Evolutionary conservation across 1,139 yeast genomes (phyloP), one percentile per base, ranked within the genome.

Genomic region (Magnusiomyces suaveolens): DNA sequence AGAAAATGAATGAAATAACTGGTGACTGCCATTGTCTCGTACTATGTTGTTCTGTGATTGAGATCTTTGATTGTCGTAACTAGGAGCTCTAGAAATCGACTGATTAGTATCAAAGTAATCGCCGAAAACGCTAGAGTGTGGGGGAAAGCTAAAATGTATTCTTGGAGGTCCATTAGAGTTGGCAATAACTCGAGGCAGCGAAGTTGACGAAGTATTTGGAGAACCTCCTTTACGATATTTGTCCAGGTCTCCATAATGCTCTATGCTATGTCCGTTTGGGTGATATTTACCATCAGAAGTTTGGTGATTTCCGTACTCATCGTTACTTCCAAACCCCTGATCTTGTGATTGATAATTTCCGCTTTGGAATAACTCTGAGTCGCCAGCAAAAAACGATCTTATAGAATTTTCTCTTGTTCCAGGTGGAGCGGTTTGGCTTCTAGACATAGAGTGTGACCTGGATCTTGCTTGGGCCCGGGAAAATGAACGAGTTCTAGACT

Each of bases 61-160:
- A n/a, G n/a, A n/a, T n/a, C n/a, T n/a, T n/a, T 36, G 41, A 32
- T 23, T 33, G 26, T 16, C 23, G 50, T 2, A 6, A 18, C 43
- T 33, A 4, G 50, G 41, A 29, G 50, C 8, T 12, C n/a, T 47
- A 21, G 43, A 29, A 18, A 43, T 14, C 2, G 50, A 23, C 8
- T 33, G 26, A 24, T 21, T 10, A 2, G 50, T 3, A 14, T 47
- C 50, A 14, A 47, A 33, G 21, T 47, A 47, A 14, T 47, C 50
- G 8, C 50, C 50, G 36, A 54, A 54, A 10, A 54, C 26, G 3
- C 57, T 53, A 8, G 62, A 59, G 2, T 58, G 54, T 32, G 57
- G 52, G 39, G 54, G 56, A 14, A 59, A 24, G 32, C 56, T 62
- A 36, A 60, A 56, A 6, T 62, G 60, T 24, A 60, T 57, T 23